Conservation (phyloP, 1,284 basidiomycete species). For the Trametes versicolor region DNA sequence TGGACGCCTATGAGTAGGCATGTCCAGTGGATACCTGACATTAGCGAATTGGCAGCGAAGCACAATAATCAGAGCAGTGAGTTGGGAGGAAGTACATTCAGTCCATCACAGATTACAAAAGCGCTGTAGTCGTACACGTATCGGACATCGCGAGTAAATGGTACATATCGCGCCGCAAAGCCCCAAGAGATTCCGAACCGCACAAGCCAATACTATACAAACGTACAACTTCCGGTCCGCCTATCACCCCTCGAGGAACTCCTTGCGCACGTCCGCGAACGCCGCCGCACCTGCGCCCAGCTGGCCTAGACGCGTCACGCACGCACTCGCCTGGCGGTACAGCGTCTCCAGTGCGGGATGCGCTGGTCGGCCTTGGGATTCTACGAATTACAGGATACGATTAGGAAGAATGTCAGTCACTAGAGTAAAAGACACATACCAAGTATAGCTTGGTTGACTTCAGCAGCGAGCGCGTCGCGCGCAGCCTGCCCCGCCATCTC, state of each 20-base stretch:
- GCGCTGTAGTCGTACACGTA: conserved; percentile 15
- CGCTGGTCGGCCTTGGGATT: conserved; percentile 78
- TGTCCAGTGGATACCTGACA: too few relatives aligned
- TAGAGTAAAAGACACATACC: conserved; percentile 56
- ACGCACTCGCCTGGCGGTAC: conserved; percentile 76
- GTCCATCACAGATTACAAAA: conserved; percentile 4
- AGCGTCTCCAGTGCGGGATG: conserved; percentile 78
- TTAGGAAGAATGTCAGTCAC: conserved; percentile 40
- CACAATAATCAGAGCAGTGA: conserved; percentile 2
- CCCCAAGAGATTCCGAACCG: conserved; percentile 6
- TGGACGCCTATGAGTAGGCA: too few relatives aligned
- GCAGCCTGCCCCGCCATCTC: conserved; percentile 75
- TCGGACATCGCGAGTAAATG: conserved; percentile 17
- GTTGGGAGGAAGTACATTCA: conserved; percentile 12
- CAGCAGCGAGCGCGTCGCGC: conserved; percentile 72
- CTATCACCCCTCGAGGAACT: conserved; percentile 59
- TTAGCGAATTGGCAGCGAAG: too few relatives aligned
- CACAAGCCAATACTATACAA: conserved; percentile 23
- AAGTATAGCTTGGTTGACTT: conserved; percentile 83
- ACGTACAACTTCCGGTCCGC: conserved; percentile 4
- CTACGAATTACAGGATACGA: conserved; percentile 49
- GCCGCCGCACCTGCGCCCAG: conserved; percentile 78
- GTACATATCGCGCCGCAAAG: conserved; percentile 20
- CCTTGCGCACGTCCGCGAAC: conserved; percentile 79
- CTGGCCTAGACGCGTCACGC: conserved; percentile 72